Conservation (phyloP, 345 rosid genomes). For the Lepidium africanum region DNA sequence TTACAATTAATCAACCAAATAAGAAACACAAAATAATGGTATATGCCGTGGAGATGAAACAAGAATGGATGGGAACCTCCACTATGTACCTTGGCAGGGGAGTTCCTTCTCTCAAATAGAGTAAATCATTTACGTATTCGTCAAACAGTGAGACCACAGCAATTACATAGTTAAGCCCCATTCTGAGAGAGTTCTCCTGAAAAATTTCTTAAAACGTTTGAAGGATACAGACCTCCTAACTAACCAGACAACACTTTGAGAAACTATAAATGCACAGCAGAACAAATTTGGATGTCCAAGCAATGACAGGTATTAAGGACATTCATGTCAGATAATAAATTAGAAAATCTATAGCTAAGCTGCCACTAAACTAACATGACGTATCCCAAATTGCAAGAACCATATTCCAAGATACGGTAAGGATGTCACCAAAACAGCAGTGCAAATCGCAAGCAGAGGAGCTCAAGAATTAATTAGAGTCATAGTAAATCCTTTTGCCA, state of each 20-base stretch:
- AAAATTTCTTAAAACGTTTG: constrained; percentile 8
- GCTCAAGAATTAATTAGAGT: background rate
- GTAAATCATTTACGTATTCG: constrained; percentile 77
- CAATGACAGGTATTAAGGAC: background rate
- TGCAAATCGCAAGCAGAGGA: background rate
- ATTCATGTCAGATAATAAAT: background rate
- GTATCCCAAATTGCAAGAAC: background rate
- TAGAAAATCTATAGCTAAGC: background rate
- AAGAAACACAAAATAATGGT: background rate
- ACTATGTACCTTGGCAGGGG: constrained; percentile 60
- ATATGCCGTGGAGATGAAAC: background rate
- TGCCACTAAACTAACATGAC: background rate
- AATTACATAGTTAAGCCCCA: constrained; percentile 61
- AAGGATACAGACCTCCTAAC: background rate
- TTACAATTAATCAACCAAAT: background rate
- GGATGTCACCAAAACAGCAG: background rate
- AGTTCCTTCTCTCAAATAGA: constrained; percentile 76
- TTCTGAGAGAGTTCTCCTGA: constrained; percentile 66
- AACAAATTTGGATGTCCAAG: background rate
- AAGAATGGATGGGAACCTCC: background rate
- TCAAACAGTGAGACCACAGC: constrained; percentile 65
- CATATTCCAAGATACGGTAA: background rate
- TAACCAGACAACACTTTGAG: background rate
- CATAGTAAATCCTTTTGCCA: background rate
- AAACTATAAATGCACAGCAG: background rate